Conservation (phyloP, 2,329 filamentous ascomycete genomes). For the Cladosporium sp. region DNA sequence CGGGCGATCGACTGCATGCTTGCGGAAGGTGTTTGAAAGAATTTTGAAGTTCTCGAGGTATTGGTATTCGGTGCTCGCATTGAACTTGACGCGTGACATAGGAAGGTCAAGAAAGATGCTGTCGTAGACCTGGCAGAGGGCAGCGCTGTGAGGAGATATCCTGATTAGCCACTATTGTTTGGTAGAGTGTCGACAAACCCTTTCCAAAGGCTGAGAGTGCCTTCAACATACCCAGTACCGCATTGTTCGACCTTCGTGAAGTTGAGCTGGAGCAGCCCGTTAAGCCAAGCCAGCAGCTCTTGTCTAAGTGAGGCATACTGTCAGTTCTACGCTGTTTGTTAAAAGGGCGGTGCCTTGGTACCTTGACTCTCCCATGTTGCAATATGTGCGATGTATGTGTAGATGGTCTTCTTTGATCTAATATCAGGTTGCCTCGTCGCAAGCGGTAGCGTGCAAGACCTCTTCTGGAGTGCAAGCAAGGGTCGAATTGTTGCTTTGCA, state of each 20-base stretch:
- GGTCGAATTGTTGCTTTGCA: no score
- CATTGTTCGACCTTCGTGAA: slow-evolving; percentile 98
- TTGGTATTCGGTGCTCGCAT: slow-evolving; percentile 93
- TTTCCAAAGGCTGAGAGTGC: slow-evolving; percentile 12
- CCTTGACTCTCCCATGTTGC: slow-evolving; percentile 26
- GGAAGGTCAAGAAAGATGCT: slow-evolving; percentile 95
- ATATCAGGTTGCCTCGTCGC: no score
- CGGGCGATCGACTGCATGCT: slow-evolving; percentile 83
- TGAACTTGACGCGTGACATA: slow-evolving; percentile 97
- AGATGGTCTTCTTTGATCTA: neutral
- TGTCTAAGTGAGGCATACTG: slow-evolving; percentile 63
- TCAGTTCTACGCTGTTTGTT: slow-evolving; percentile 11
- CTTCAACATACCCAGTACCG: slow-evolving; percentile 76
- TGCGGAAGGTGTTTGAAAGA: slow-evolving; percentile 81
- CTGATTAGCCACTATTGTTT: slow-evolving; percentile 13
- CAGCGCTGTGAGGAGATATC: slow-evolving; percentile 59
- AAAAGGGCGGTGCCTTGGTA: slow-evolving; percentile 7
- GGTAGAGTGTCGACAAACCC: slow-evolving; percentile 7
- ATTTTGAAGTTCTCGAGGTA: slow-evolving; percentile 99
- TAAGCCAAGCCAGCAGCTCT: slow-evolving; percentile 93
- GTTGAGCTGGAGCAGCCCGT: slow-evolving; percentile 96
- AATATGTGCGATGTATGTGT: neutral
- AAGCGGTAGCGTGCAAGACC: no score
- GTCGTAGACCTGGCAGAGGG: slow-evolving; percentile 95
- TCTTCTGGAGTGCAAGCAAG: no score